Base-by-base conservation (phyloP, 495 filamentous ascomycete species). In the Xylaria scruposa region DNA sequence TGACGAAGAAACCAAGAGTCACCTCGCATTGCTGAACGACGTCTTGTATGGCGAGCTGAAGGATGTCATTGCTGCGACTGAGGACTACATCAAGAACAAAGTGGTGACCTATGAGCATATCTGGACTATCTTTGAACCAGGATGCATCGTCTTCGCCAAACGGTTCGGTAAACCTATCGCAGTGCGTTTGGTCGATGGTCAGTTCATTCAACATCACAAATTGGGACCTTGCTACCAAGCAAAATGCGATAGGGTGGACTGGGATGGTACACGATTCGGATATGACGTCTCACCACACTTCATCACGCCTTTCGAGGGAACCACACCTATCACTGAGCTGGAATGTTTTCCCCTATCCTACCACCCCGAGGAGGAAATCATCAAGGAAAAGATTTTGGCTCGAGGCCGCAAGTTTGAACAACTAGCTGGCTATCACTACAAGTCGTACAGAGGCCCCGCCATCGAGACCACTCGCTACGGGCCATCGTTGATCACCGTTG, bases 351-450 rank as follows among this genome's bases (percentile, higher is more conserved):
- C 91, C 0, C 73, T 91, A 1, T 77, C 78, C 6, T 90, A 86
- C 74, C 90, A 92, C 77, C 69, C 78, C 0, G 78, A 88, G 10
- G 76, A 78, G 59, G 79, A 85, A 0, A 78, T 68, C 13, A 72
- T 89, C 17, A 70, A 58, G 1, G 78, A 78, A 33, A 56, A 74
- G 7, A 73, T 90, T 53, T 76, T 85, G 9, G 77, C 80, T 54
- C 82, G 85, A 7, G 89, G 88, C n/a, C 81, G 80, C 63, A 59
- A 75, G 9, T 89, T 88, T 71, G 84, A 89, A 71, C 72, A 75
- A 36, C 83, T 90, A 26, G 83, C 83, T 51, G 90, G 91, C 2
- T 86, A 85, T 56, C 86, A 90, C 72, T 91, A 90, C 82, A 89
- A 87, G 75, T 76, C 82, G 8, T 91, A 91, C 74, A 78, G 84